Base-by-base conservation (phyloP, 495 filamentous ascomycete species). In the Aspergillus bridgeri region DNA sequence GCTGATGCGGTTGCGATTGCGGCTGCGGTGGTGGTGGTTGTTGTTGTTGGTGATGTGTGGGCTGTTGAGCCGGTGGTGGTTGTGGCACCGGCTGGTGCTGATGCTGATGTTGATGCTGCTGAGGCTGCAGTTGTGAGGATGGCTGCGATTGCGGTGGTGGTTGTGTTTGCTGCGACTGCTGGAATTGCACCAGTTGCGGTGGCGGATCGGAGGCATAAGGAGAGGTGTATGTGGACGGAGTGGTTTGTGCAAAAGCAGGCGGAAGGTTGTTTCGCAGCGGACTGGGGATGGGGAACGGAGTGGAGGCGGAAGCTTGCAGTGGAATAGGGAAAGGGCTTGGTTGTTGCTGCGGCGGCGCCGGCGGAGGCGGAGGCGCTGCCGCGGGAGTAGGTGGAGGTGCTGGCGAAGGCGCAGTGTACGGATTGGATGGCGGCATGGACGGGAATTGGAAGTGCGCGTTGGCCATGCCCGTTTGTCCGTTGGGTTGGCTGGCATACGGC, bases 381-480 rank as follows among this genome's bases (percentile, higher is more conserved):
- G 63, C 42, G 29, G 66, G 54, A 51, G 65, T 20, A 33, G 67
- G 62, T 23, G 63, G 60, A 8, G 69, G 53, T 18, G 60, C 27
- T 2, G 66, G 61, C 22, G 62, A 57, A 25, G 68, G 42, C 6
- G 61, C 56, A 33, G 65, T 48, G 51, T 67, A 78, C 22, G 68
- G 67, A 60, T 69, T 67, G 18, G 69, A 53, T 19, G 74, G 33
- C 33, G 33, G 68, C 52, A 75, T 71, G 3, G 73, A 62, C 29
- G 76, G 70, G 61, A 77, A 79, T 57, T 79, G 76, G 62, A 77
- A 79, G 45, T 75, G 73, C 48, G 76, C 70, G 33, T 68, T 74
- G 46, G 71, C 66, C 63, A 75, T 69, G 24, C 61, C 60, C 33
- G 68, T 56, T 46, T 68, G 68, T 21, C 60, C 65, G 53, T 64